Evolutionary conservation across 2,329 filamentous ascomycete species (phyloP).

Genomic region (Clarireedia sp.): DNA sequence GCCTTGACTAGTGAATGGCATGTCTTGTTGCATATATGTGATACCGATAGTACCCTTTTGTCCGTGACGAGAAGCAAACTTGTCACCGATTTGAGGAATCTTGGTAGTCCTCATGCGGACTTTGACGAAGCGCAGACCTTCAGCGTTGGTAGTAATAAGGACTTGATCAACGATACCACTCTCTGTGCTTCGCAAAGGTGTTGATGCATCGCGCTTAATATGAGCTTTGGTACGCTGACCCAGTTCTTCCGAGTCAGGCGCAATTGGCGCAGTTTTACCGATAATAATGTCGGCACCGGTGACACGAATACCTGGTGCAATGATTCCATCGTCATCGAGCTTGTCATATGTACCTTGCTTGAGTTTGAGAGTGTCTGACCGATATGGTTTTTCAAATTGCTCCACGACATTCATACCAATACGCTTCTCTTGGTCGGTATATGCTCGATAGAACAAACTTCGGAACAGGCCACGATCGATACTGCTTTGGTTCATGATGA

Average conservation of each 20-base stretch:
- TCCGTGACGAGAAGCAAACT: conserved; percentile 97
- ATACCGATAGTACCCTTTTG: conserved; percentile 99
- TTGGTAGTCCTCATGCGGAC: conserved; percentile 96
- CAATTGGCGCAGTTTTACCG: conserved; percentile 93
- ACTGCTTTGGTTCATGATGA: conserved; percentile 99
- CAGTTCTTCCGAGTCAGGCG: conserved; percentile 85
- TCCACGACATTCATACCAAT: conserved; percentile 91
- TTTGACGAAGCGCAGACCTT: conserved; percentile 93
- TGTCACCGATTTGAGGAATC: conserved; percentile 96
- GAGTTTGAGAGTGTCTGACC: conserved; percentile 78
- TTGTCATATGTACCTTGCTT: conserved; percentile 97
- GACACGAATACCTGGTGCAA: conserved; percentile 87
- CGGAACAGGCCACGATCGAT: conserved; percentile 97
- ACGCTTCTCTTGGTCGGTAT: conserved; percentile 94
- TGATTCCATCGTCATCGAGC: conserved; percentile 90
- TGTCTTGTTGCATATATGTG: conserved; percentile 94
- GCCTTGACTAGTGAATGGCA: conserved; percentile 93
- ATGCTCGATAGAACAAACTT: conserved; percentile 95
- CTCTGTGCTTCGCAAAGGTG: conserved; percentile 87
- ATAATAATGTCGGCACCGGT: conserved; percentile 99
- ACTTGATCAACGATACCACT: conserved; percentile 95
- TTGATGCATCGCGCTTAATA: conserved; percentile 91
- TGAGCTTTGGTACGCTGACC: conserved; percentile 86
- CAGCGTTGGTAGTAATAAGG: conserved; percentile 85
- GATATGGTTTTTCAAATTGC: conserved; percentile 89